Conservation (phyloP, 805 yeast species). For the Metschnikowia sp. region DNA sequence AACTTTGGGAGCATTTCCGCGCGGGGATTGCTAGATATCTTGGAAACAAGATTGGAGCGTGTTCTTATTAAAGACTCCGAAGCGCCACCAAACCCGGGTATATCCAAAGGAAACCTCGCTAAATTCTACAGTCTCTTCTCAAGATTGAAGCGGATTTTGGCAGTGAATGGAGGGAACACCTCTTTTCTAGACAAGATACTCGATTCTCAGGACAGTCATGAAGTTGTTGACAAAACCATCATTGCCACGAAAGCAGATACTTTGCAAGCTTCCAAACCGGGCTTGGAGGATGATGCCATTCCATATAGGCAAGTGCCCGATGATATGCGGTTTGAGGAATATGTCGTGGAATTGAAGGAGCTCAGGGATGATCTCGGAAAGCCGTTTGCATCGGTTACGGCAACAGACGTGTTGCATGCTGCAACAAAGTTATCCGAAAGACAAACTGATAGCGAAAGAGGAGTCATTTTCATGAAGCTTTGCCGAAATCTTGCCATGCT, state of each 20-base stretch:
- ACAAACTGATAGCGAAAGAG: conserved; percentile 11
- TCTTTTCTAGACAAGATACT: conserved; percentile 55
- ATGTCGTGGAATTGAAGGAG: conserved; percentile 25
- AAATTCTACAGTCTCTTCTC: conserved; percentile 6
- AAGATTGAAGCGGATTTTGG: conserved; percentile 9
- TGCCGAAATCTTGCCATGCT: conserved; percentile 28
- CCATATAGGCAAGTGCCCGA: conserved; percentile 32
- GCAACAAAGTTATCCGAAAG: conserved; percentile 13
- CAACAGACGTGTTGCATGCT: conserved; percentile 15
- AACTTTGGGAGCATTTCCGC: conserved; percentile 5
- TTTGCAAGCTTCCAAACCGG: not conserved
- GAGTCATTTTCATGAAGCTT: conserved; percentile 25
- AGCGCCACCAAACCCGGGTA: not conserved
- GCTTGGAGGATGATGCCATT: not conserved
- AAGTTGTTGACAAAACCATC: conserved; percentile 15
- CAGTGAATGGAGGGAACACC: conserved; percentile 54
- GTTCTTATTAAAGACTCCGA: not conserved
- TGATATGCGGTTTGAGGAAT: conserved; percentile 32
- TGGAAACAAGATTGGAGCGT: conserved; percentile 4
- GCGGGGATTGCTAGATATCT: conserved; percentile 2
- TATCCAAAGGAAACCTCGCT: conserved; percentile 1
- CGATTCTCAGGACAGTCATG: conserved; percentile 39
- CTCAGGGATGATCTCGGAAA: conserved; percentile 20
- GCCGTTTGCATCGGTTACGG: conserved; percentile 16
- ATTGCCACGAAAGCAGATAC: not conserved